Base-by-base conservation (phyloP, 73 alveolate genomes). In the Paramecium pentaurelia region DNA sequence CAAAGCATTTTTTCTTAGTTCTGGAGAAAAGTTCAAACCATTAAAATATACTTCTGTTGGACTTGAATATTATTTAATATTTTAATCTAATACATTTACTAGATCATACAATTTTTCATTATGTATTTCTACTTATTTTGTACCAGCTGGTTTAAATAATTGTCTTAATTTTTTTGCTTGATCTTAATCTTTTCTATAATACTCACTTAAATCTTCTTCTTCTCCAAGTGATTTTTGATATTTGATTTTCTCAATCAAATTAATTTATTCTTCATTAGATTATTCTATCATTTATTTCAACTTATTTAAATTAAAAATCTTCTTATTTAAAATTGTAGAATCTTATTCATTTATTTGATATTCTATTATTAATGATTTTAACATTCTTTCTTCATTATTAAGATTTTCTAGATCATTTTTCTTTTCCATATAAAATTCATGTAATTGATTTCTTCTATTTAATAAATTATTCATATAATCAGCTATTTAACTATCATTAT, bases 21-120 rank as follows among this genome's bases (percentile, higher is more conserved):
- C 84, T 64, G 84, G 84, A 32, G 84, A 32, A 34, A 64, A 64
- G 14, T 64, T 64, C 49, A 64, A 64, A 28, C 84, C 84, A 64
- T 64, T 64, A 6, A 64, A 64, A 8, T 64, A 64, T 12, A 32
- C 84, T 5, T 64, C 84, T 12, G 84, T 64, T 12, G 84, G 84
- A 32, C 47, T 28, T 64, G n/a, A 12, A 64, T 32, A 32, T 14
- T 28, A 64, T 34, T 64, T 64, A 32, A 64, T 64, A 64, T 34
- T 64, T 64, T 64, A 64, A 64, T 64, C 51, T 3, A 64, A 10
- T 4, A 32, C 47, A 64, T 28, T 14, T 28, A 64, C 84, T 12
- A 64, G 47, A 27, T 64, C 84, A 28, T 64, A 32, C 51, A 64
- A 34, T 64, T 28, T 64, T 64, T 64, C 42, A 6, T 64, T 34